Percentiles rank a stretch among this genome's conserved stretches.
These are phyloP conservation scores for Sphagnum tenellum DNA, from an alignment of 225 moss, liverwort and hornwort species.

Conservation along the genomic window DNA sequence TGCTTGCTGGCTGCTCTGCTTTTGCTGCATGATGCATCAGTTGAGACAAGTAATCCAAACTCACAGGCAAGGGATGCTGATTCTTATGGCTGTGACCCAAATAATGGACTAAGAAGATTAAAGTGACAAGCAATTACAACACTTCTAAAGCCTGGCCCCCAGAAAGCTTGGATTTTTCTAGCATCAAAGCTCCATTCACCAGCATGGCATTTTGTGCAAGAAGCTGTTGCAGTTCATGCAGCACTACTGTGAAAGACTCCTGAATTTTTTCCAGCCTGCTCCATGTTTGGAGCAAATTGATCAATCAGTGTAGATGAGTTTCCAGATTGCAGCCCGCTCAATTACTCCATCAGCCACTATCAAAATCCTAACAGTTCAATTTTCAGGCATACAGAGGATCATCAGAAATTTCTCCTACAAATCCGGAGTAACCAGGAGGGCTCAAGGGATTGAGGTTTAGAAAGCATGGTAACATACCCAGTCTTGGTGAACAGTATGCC, in stretches of 20 bases:
- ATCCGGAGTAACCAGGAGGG: too few species aligned
- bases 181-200: conserved; percentile 20
- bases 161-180: conserved; percentile 22
- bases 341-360: too few species aligned
- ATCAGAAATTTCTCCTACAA: too few species aligned
- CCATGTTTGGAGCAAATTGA: conserved; percentile 10
- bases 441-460: too few species aligned
- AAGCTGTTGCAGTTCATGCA: conserved; percentile 35
- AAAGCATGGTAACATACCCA: conserved; percentile 24
- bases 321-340: too few species aligned
- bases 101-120: conserved; percentile 40
- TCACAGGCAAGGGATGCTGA: conserved; percentile 1
- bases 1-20: conserved; percentile 35
- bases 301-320: too few species aligned
- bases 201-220: conserved; percentile 34
- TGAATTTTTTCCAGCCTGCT: conserved; percentile 37
- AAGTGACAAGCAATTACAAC: conserved; percentile 35
- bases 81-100: conserved; percentile 17
- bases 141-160: conserved; percentile 34
- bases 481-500: conserved; percentile 29
- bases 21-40: conserved; percentile 33
- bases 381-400: too few species aligned
- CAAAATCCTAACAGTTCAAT: too few species aligned
- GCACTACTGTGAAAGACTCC: conserved; percentile 16
- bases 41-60: conserved; percentile 17